Conservation (phyloP, 345 rosid species). For the Dipteronia sinensis region DNA sequence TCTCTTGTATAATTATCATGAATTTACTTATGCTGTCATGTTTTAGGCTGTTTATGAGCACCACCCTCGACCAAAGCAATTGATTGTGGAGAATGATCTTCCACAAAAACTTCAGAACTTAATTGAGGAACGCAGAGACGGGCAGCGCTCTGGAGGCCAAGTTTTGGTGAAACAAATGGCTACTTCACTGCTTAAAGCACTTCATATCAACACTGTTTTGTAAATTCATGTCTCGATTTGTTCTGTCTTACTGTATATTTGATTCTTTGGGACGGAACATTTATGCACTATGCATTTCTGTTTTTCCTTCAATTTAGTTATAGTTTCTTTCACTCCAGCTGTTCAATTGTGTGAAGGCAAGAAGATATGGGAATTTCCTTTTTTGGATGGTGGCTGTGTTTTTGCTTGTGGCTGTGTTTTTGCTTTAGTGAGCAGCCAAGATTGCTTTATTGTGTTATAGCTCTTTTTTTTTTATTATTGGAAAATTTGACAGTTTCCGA, state of each 20-base stretch:
- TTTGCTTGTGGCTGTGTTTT: conserved; percentile 20
- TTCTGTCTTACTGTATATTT: conserved; percentile 22
- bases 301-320: neutral
- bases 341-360: conserved; percentile 1
- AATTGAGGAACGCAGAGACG: conserved; percentile 96
- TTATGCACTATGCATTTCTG: neutral
- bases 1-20: neutral
- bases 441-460: too few relatives aligned
- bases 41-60: conserved; percentile 96
- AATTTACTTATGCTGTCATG: neutral
- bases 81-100: conserved; percentile 93
- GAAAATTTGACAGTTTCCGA: too few relatives aligned
- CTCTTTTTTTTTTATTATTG: too few relatives aligned
- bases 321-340: neutral
- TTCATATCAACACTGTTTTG: conserved; percentile 86
- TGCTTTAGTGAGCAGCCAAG: too few relatives aligned
- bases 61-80: conserved; percentile 94
- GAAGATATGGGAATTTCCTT: neutral
- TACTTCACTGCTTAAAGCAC: conserved; percentile 92
- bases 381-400: conserved; percentile 13
- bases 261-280: conserved; percentile 18
- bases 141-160: conserved; percentile 96
- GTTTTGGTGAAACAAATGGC: conserved; percentile 98
- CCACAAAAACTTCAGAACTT: conserved; percentile 83
- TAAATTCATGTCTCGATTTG: conserved; percentile 31